Base-by-base conservation (phyloP, 148 eudicot species). In the Tetragonia tetragonoides region DNA sequence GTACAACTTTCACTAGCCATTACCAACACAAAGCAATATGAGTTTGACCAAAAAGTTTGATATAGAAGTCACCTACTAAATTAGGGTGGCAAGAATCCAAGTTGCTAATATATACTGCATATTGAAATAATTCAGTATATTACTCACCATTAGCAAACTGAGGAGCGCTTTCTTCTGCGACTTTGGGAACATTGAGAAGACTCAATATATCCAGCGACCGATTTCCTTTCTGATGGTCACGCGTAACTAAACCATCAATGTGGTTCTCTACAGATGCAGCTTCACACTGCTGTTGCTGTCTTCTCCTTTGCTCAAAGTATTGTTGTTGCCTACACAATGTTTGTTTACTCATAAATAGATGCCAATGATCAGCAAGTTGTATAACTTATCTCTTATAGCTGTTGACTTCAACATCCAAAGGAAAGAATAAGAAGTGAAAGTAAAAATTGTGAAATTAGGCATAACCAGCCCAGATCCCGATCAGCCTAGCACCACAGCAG, bases 231-330 rank as follows among this genome's bases (percentile, higher is more conserved):
- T 69, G 81, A 7, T 62, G 76, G 42, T 76, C 79, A 77, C 63
- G 46, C 79, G 83, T 73, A 60, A 39, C 65, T 41, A 53, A 78
- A 76, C 78, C 87, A 80, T 88, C 90, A 79, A 56, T 51, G 79
- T 66, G 79, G 83, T 68, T 78, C 59, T 91, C 90, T 44, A 66
- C 42, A 70, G 70, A 80, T 64, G 83, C 73, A 82, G 79, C 75
- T 49, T 86, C 85, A 68, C 79, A 75, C 40, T 84, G 86, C 74
- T 86, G 92, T 73, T 87, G 91, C 66, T 91, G 92, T 72, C 89
- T 85, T 82, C 75, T 93, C 77, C 96, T 85, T 85, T 93, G 98
- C 86, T 93, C 98, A 86, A 93, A 93, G 83, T 87, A 93, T 79
- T 93, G 96, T 74, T 84, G 89, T 83, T 91, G 98, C 87, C 98